Evolutionary conservation across 768 basidiomycete genomes (phyloP), one percentile per base, ranked within the genome.

Genomic region (Pulveroboletus sp.): DNA sequence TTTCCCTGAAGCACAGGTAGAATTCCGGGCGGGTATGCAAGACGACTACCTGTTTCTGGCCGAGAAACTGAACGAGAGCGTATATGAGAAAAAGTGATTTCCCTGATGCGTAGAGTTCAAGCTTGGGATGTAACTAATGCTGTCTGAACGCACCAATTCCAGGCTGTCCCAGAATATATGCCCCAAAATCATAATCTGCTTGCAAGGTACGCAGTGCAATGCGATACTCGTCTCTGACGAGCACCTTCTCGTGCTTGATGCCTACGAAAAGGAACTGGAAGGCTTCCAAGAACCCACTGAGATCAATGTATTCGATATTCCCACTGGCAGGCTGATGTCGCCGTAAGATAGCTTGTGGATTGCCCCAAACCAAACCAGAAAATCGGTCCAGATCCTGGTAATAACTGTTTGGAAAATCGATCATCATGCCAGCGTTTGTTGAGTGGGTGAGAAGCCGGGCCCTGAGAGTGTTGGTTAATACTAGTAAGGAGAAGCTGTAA

Each of bases 101-200:
- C 5, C 50, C 50, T 47, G 21, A 7, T 5, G 20, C 12, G 9
- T 29, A 29, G 27, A 29, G 5, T 29, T 29, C 27, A 29, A 29
- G 4, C 12, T 29, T 9, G 8, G 27, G 8, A 11, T 29, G 8
- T 9, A 29, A 5, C 2, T 2, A 29, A 11, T 11, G 27, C 12
- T 29, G 27, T 29, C 27, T 11, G 5, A 5, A 40, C 43, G n/a
- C 13, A 45, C 49, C 49, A 16, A 40, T 54, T 9, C 49, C 52
- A 24, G 49, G 45, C 3, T 47, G 52, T n/a, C 52, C 40, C 11
- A 25, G 31, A 24, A 43, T 41, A n/a, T 39, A 53, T 0, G 44
- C 49, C 4, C 33, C 52, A 4, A 1, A 2, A 9, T 4, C 2
- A 9, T 50, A 45, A 6, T 19, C 12, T 13, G 21, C 24, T 25